Conservation (phyloP, 2,329 filamentous ascomycete species). For the Trichoderma lentiforme region DNA sequence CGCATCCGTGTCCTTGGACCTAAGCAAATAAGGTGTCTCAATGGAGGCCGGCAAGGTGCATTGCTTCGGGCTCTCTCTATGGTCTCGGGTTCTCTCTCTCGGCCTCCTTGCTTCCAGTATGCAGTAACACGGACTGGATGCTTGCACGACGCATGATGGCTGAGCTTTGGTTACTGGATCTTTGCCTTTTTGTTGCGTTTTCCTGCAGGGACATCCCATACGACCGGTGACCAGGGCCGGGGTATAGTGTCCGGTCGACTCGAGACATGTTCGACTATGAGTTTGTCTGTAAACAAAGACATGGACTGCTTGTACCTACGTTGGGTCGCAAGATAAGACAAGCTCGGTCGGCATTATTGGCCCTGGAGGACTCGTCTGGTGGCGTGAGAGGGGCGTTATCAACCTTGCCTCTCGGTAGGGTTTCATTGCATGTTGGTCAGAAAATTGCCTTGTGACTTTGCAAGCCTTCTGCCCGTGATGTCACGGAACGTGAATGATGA, state of each 20-base stretch:
- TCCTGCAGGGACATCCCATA: background rate
- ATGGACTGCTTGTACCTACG: background rate
- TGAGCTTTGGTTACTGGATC: background rate
- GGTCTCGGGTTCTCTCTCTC: background rate
- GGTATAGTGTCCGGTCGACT: background rate
- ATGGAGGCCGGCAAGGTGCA: background rate
- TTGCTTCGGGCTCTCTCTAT: background rate
- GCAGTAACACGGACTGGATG: background rate
- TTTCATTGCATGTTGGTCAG: conserved; percentile 4
- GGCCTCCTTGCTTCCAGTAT: background rate
- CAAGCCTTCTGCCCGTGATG: background rate
- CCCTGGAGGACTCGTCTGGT: background rate
- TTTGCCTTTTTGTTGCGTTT: background rate
- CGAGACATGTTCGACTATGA: background rate
- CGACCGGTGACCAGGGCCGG: background rate
- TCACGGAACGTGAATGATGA: background rate
- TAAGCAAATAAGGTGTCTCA: background rate
- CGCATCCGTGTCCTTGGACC: background rate
- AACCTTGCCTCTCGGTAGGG: background rate
- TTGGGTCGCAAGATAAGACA: background rate
- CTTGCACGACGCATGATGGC: background rate
- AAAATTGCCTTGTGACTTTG: background rate
- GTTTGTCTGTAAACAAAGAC: background rate
- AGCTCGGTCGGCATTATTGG: background rate
- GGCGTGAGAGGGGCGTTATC: background rate